Evolutionary conservation across 1,284 basidiomycete species (phyloP).

Genomic region (Phlebopus sp.): DNA sequence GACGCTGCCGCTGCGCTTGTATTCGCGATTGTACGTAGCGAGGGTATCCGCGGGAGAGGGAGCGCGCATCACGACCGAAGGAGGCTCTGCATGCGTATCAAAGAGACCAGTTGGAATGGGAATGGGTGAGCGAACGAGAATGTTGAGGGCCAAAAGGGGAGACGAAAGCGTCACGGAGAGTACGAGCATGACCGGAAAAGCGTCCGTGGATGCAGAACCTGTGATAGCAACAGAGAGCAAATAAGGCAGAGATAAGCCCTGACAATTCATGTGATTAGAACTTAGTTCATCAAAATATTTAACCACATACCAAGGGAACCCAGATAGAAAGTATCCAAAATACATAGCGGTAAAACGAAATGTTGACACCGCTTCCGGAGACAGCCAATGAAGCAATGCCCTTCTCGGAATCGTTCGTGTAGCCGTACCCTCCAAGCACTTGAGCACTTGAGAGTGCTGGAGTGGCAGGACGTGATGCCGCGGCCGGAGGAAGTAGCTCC

Average conservation of each 20-base stretch:
- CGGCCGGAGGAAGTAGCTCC: conserved; percentile 36
- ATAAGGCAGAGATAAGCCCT: conserved; percentile 59
- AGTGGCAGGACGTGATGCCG: conserved; percentile 44
- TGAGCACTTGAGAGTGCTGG: conserved; percentile 55
- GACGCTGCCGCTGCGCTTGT: conserved; percentile 60
- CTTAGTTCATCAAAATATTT: background rate
- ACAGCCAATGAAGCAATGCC: conserved; percentile 44
- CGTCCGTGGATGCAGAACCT: conserved; percentile 35
- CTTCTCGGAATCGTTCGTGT: conserved; percentile 48
- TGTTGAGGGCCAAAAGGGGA: conserved; percentile 58
- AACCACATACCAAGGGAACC: conserved; percentile 57
- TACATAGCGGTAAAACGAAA: conserved; percentile 50
- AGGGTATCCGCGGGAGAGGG: conserved; percentile 40
- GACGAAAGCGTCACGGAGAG: conserved; percentile 64
- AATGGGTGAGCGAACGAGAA: conserved; percentile 56
- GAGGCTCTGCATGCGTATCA: conserved; percentile 45
- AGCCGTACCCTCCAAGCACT: conserved; percentile 65
- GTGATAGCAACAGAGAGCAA: conserved; percentile 43
- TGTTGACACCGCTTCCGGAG: conserved; percentile 46
- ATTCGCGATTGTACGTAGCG: conserved; percentile 48
- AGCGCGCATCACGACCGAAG: conserved; percentile 40
- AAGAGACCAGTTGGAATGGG: conserved; percentile 65
- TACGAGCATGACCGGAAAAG: conserved; percentile 48
- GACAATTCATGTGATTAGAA: conserved; percentile 7
- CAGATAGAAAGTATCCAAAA: conserved; percentile 65